Evolutionary conservation across 2,329 filamentous ascomycete species (phyloP).

Genomic region (Stemphylium lycopersici): DNA sequence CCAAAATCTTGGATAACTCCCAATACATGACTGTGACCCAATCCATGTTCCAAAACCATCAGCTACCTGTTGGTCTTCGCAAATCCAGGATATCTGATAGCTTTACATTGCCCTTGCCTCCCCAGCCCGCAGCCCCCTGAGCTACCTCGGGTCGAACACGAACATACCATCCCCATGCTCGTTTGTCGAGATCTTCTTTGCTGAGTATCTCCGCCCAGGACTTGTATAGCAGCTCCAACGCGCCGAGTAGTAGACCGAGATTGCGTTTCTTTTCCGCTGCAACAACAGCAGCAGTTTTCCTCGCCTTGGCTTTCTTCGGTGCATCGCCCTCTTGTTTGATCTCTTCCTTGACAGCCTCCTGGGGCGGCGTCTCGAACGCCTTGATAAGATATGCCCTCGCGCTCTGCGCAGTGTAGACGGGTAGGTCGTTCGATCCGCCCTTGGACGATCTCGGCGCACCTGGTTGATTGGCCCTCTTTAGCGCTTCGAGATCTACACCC

Average conservation of each 20-base stretch:
- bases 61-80: conserved; percentile 19
- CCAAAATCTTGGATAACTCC: not conserved
- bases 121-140: conserved; percentile 78
- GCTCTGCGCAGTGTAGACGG: conserved; percentile 75
- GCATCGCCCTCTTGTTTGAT: conserved; percentile 22
- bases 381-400: conserved; percentile 65
- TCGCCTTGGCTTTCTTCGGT: conserved; percentile 39
- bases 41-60: not conserved
- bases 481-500: conserved; percentile 63
- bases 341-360: conserved; percentile 24
- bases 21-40: not conserved
- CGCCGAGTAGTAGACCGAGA: conserved; percentile 70
- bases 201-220: conserved; percentile 74
- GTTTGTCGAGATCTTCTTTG: conserved; percentile 71
- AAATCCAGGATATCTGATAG: conserved; percentile 64
- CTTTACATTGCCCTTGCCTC: conserved; percentile 74
- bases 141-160: conserved; percentile 77
- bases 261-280: conserved; percentile 71
- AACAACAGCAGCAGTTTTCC: conserved; percentile 56
- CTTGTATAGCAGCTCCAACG: conserved; percentile 72
- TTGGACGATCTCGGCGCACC: conserved; percentile 22
- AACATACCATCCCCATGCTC: conserved; percentile 84
- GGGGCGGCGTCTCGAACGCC: conserved; percentile 60
- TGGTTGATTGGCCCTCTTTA: conserved; percentile 54
- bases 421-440: conserved; percentile 58